phyloP scores from a whole-genome alignment of 129 eudicot genomes.

The Ambrosia artemisiifolia region DNA sequence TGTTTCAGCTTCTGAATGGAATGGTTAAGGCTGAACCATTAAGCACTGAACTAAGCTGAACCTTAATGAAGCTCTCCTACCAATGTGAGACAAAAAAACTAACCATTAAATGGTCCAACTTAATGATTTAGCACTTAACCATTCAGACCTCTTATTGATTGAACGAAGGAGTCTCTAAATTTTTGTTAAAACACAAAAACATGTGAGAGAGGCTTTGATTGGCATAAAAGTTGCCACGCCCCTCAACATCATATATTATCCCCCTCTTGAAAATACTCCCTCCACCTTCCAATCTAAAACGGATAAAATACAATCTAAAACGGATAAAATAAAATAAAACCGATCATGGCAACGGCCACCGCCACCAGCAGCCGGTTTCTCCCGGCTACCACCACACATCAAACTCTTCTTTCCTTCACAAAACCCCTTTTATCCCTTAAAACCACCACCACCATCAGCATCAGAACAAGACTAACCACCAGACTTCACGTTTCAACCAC shows the following conservation, averaged over 20 bases:
- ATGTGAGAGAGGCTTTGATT: neutral
- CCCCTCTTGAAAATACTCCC: constrained; percentile 14
- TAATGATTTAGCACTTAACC: too few species aligned
- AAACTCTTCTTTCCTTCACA: constrained; percentile 28
- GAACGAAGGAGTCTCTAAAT: too few species aligned
- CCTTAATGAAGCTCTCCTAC: too few species aligned
- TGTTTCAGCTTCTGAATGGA: too few species aligned
- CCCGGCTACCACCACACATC: constrained; percentile 20
- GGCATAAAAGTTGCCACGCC: constrained; percentile 25
- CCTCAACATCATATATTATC: neutral
- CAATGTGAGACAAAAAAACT: too few species aligned
- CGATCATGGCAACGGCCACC: constrained; percentile 40
- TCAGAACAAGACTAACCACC: constrained; percentile 29
- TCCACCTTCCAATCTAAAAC: constrained; percentile 12
- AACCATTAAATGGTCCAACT: too few species aligned
- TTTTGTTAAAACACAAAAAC: too few species aligned
- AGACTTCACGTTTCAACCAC: constrained; percentile 65
- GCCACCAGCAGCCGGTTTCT: constrained; percentile 25
- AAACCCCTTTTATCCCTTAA: constrained; percentile 30
- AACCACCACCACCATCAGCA: neutral
- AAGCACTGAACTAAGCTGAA: too few species aligned
- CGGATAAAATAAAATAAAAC: constrained; percentile 36
- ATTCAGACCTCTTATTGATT: too few species aligned
- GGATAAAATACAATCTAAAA: constrained; percentile 24
- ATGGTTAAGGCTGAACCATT: too few species aligned